Conservation (phyloP, 306 rosid species). For the Vigna angularis region DNA sequence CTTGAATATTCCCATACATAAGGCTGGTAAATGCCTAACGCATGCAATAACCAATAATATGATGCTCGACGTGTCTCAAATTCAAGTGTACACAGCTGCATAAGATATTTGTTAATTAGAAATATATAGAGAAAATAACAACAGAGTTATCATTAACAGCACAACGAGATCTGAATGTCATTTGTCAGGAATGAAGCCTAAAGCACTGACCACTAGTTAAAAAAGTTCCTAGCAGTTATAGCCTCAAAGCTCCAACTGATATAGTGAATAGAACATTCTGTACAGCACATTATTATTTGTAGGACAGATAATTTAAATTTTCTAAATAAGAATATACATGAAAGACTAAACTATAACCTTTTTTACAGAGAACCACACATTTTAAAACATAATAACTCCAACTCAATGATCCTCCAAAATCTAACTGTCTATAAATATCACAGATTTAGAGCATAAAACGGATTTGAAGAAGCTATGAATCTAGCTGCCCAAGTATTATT, state of each 20-base stretch:
- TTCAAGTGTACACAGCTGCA: conserved; percentile 94
- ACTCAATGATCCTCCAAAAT: background rate
- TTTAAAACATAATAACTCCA: background rate
- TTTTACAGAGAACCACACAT: too few relatives aligned
- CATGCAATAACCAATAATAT: conserved; percentile 89
- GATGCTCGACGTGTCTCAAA: conserved; percentile 99
- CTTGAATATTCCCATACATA: conserved; percentile 98
- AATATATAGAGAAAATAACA: conserved; percentile 12
- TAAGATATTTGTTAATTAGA: conserved; percentile 26
- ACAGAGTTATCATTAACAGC: background rate
- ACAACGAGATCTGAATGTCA: background rate
- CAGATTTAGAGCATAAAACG: background rate
- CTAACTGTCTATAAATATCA: background rate
- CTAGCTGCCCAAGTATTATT: conserved; percentile 1
- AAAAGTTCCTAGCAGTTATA: background rate
- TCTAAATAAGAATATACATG: background rate
- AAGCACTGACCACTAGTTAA: background rate
- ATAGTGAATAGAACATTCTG: background rate
- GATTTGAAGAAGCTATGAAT: background rate
- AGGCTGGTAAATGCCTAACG: conserved; percentile 82
- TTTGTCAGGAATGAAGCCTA: background rate
- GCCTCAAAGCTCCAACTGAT: conserved; percentile 16
- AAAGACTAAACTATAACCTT: background rate
- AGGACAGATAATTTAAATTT: conserved; percentile 1
- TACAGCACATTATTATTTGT: background rate